These are phyloP conservation scores for Pichia sp. DNA, from an alignment of 1,139 yeast species.

Conservation along the genomic window DNA sequence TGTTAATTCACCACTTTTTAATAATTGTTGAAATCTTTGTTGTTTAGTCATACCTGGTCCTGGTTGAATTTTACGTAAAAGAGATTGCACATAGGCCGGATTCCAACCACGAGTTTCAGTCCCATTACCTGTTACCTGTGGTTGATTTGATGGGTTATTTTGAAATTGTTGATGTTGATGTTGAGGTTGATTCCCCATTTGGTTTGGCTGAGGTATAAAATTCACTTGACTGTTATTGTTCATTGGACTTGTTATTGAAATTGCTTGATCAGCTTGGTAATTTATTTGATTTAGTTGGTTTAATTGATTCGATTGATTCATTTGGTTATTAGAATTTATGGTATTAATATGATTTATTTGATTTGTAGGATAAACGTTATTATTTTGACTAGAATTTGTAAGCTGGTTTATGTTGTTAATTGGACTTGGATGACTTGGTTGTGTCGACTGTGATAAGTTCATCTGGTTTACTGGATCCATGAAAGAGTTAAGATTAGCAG, in stretches of 20 bases:
- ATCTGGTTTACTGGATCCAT: slow-evolving; percentile 5
- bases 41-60: slow-evolving; percentile 29
- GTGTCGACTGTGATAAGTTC: background rate
- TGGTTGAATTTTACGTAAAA: slow-evolving; percentile 27
- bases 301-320: background rate
- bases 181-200: background rate
- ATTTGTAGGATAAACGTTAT: background rate
- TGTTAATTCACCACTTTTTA: slow-evolving; percentile 26
- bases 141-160: background rate
- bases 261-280: background rate
- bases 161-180: background rate
- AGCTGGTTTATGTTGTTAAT: background rate
- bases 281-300: slow-evolving; percentile 1
- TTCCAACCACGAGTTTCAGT: slow-evolving; percentile 11
- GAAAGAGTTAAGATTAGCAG: background rate
- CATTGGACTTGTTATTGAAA: background rate
- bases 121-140: no score
- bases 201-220: background rate
- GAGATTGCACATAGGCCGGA: slow-evolving; percentile 21
- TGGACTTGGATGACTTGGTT: background rate
- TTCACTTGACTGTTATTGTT: background rate
- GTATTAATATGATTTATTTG: background rate
- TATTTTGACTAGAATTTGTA: background rate
- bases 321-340: background rate
- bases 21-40: slow-evolving; percentile 27